Base-by-base conservation (phyloP, 495 filamentous ascomycete species). In the Hyaloscypha bicolor region DNA sequence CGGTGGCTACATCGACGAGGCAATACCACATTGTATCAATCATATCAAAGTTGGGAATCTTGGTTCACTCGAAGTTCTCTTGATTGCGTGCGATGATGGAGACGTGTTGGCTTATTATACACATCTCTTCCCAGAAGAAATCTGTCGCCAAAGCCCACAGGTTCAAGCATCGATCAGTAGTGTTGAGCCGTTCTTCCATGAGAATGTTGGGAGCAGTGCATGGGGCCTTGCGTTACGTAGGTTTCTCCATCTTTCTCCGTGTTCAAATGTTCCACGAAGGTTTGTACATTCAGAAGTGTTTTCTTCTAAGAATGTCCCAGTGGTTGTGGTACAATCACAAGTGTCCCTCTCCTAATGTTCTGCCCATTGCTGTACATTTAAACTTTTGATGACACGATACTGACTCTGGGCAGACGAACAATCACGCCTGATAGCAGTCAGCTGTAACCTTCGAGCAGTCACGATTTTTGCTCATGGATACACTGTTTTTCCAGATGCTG, bases 21-120 rank as follows among this genome's bases (percentile, higher is more conserved):
- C 52, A 0, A 76, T 81, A 19, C 87, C 88, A 0, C 94, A 97
- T 83, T 68, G 85, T 22, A 86, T 96, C 63, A 97, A 96, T 71
- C 85, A 89, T 63, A 77, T 99, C 3, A 82, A 92, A 39, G 82
- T 96, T 22, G 91, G 93, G 51, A 86, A 91, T 58, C 79, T 99
- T 3, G 95, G 95, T 3, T 77, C 86, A 33, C 85, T 93, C 55
- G 95, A 99, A 76, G 86, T 96, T 14, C 66, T 97, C 22, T 76
- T 94, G 2, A 80, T 90, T 53, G 87, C 82, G 12, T 93, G 88
- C 64, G 95, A 97, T 71, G 93, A 97, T 69, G 95, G 95, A 6
- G 94, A 99, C 76, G 88, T 96, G 11, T 83, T 90, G 42, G 93
- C 87, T 5, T 97, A 94, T 75, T 88, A 91, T 68, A 90, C 89